Evolutionary conservation across 169 alveolate genomes (phyloP).

Genomic region (Plasmodium fragile): DNA sequence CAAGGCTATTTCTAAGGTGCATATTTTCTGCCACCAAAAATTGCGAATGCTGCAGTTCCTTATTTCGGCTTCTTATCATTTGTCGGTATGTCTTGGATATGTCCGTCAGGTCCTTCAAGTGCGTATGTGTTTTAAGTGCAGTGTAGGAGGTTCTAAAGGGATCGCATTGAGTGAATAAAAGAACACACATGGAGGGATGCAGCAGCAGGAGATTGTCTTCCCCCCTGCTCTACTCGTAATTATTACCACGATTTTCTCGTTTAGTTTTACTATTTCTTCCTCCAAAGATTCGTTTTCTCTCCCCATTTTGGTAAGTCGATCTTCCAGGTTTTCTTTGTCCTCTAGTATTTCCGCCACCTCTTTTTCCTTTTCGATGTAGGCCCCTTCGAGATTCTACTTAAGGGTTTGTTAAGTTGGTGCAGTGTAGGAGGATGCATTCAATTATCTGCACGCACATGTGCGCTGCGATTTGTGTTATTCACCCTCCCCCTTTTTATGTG

Average conservation of each 20-base stretch:
- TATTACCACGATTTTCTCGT: slow-evolving; percentile 69
- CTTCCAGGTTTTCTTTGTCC: slow-evolving; percentile 55
- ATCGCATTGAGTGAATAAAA: background rate
- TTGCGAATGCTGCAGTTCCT: slow-evolving; percentile 41
- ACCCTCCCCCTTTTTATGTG: too few relatives aligned
- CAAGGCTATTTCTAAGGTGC: slow-evolving; percentile 36
- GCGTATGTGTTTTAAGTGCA: background rate
- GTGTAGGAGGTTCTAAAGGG: background rate
- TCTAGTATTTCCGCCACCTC: slow-evolving; percentile 17
- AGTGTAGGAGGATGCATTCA: background rate
- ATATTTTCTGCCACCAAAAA: slow-evolving; percentile 43
- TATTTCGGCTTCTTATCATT: slow-evolving; percentile 59
- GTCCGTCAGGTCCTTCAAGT: slow-evolving; percentile 46
- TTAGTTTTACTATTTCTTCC: slow-evolving; percentile 40
- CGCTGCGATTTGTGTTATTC: background rate
- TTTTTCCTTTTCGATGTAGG: slow-evolving; percentile 58
- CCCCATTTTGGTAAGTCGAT: slow-evolving; percentile 25
- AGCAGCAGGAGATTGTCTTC: background rate
- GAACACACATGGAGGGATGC: background rate
- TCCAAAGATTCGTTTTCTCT: slow-evolving; percentile 38
- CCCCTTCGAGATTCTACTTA: slow-evolving; percentile 49
- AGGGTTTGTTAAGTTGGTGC: background rate
- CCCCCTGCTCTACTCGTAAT: background rate
- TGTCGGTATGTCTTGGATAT: slow-evolving; percentile 41
- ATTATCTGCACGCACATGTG: background rate